Percentiles rank a stretch among this genome's conserved stretches.
Conservation (phyloP, 1,139 yeast genomes). For the Pichia sorboxylosa region DNA sequence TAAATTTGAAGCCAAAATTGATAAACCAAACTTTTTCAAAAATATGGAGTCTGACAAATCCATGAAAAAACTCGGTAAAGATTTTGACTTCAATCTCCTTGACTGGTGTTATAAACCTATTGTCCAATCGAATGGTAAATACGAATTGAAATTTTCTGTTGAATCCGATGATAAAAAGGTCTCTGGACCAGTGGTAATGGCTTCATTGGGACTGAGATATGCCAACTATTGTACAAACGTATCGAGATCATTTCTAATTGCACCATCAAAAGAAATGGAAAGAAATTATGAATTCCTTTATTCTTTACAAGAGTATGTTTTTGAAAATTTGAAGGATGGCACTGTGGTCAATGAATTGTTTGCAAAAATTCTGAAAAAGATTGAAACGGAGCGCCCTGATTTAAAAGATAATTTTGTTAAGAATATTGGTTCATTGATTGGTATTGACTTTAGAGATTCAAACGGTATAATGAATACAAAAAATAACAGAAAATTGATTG, state of each 20-base stretch:
- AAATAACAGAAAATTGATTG: conserved; percentile 54
- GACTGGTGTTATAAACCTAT: conserved; percentile 96
- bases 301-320: conserved; percentile 53
- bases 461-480: conserved; percentile 62
- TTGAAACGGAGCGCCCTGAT: conserved; percentile 50
- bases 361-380: conserved; percentile 46
- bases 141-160: conserved; percentile 79
- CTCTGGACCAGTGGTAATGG: conserved; percentile 72
- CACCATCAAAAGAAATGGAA: conserved; percentile 75
- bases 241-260: conserved; percentile 81
- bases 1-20: conserved; percentile 70
- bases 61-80: conserved; percentile 44
- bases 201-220: conserved; percentile 80
- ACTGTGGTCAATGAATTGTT: conserved; percentile 55
- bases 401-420: conserved; percentile 57
- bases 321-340: conserved; percentile 55
- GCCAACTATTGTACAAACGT: conserved; percentile 83
- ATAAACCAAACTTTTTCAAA: conserved; percentile 56
- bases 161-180: conserved; percentile 56
- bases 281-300: conserved; percentile 67
- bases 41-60: conserved; percentile 37
- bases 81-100: conserved; percentile 62
- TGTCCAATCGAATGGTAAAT: conserved; percentile 79
- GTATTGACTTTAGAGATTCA: conserved; percentile 83
- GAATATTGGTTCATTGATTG: conserved; percentile 83